Conservation (phyloP, 2,329 filamentous ascomycete genomes). For the Fusarium armeniacum region DNA sequence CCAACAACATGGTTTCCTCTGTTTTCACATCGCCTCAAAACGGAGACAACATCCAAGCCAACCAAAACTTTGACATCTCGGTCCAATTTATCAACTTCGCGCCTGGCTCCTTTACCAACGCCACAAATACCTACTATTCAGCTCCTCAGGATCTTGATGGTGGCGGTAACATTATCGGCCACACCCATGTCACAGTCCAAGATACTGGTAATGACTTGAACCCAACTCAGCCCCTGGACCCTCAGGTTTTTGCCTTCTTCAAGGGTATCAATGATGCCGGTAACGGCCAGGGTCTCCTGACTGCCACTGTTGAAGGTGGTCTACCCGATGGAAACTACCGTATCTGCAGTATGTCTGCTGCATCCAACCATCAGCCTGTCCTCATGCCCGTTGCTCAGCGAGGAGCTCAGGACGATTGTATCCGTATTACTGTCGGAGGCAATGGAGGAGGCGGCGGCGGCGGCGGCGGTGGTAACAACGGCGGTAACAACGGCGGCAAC, state of each 20-base stretch:
- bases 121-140: slow-evolving; percentile 71
- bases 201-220: slow-evolving; percentile 65
- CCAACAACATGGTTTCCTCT: slow-evolving; percentile 69
- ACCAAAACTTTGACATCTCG: slow-evolving; percentile 67
- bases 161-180: slow-evolving; percentile 67
- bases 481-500: slow-evolving; percentile 31
- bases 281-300: slow-evolving; percentile 67
- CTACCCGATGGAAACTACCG: slow-evolving; percentile 75
- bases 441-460: slow-evolving; percentile 43
- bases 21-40: slow-evolving; percentile 68
- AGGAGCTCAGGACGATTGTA: slow-evolving; percentile 75
- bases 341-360: slow-evolving; percentile 72
- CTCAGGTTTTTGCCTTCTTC: slow-evolving; percentile 71
- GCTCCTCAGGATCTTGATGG: slow-evolving; percentile 68
- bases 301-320: slow-evolving; percentile 68
- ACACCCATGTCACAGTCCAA: slow-evolving; percentile 72
- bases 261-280: slow-evolving; percentile 76
- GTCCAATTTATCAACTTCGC: slow-evolving; percentile 67
- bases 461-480: slow-evolving; percentile 32
- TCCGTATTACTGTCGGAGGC: slow-evolving; percentile 68
- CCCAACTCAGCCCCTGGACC: slow-evolving; percentile 66
- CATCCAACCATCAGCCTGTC: slow-evolving; percentile 77
- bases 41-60: slow-evolving; percentile 61
- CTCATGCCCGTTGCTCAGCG: slow-evolving; percentile 77
- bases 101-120: slow-evolving; percentile 73